Conservation (phyloP, 805 yeast genomes). For the Starmera quercuum region DNA sequence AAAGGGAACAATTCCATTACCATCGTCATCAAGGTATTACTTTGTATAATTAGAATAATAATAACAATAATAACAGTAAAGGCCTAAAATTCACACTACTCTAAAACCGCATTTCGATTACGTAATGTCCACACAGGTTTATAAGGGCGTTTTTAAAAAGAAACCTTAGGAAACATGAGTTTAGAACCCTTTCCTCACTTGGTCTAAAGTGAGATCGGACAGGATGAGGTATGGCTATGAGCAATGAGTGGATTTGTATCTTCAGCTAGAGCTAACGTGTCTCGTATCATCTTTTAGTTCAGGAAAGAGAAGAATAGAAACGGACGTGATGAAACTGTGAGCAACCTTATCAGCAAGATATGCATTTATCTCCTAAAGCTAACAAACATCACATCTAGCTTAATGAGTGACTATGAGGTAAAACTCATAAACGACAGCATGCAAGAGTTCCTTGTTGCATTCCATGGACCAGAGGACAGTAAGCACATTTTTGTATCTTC, state of each 20-base stretch:
- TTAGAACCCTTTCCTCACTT: too few relatives aligned
- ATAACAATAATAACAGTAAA: too few relatives aligned
- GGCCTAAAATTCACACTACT: too few relatives aligned
- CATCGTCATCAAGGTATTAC: too few relatives aligned
- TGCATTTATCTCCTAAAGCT: constrained; percentile 1
- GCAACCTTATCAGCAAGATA: constrained; percentile 18
- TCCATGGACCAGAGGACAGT: constrained; percentile 75
- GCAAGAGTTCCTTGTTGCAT: constrained; percentile 81
- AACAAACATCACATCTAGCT: constrained; percentile 22
- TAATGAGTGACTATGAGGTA: constrained; percentile 92
- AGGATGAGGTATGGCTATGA: neutral
- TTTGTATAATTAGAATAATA: too few relatives aligned
- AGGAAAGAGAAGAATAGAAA: constrained; percentile 55
- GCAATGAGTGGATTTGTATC: neutral
- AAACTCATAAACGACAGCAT: constrained; percentile 71
- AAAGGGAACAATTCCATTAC: too few relatives aligned
- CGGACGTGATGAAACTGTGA: constrained; percentile 90
- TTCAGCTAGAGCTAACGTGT: neutral
- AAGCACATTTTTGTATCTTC: constrained; percentile 11
- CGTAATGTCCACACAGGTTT: too few relatives aligned
- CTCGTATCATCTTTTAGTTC: constrained; percentile 8
- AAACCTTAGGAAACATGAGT: too few relatives aligned
- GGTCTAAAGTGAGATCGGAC: too few relatives aligned
- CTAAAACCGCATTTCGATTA: too few relatives aligned
- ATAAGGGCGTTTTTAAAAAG: too few relatives aligned